Evolutionary conservation across 768 basidiomycete species (phyloP).

Genomic region (Amanita exitialis): DNA sequence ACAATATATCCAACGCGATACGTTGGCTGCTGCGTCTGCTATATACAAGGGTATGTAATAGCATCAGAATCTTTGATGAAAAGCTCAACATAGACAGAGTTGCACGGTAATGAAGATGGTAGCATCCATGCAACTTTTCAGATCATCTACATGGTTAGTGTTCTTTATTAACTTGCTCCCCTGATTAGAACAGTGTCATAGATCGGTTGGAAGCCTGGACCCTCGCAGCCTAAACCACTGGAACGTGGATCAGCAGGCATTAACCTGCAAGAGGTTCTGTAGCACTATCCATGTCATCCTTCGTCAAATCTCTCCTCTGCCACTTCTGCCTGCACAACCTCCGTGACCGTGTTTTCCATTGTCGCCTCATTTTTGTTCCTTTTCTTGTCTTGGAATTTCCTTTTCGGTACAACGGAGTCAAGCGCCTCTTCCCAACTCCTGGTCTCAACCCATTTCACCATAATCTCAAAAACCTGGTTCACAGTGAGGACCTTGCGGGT

Average conservation of each 20-base stretch:
- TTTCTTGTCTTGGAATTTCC: slow-evolving; percentile 63
- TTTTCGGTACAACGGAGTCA: slow-evolving; percentile 80
- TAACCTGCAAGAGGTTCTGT: slow-evolving; percentile 32
- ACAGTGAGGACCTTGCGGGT: slow-evolving; percentile 96
- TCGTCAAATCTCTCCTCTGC: neutral
- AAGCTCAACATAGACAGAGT: slow-evolving; percentile 33
- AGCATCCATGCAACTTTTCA: slow-evolving; percentile 92
- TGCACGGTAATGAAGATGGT: slow-evolving; percentile 81
- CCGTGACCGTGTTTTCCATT: slow-evolving; percentile 8
- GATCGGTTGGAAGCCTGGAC: slow-evolving; percentile 39
- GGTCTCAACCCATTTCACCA: slow-evolving; percentile 82
- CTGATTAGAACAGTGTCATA: slow-evolving; percentile 10
- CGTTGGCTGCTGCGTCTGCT: slow-evolving; percentile 81
- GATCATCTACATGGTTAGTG: slow-evolving; percentile 80
- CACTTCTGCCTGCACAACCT: slow-evolving; percentile 11
- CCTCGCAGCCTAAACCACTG: slow-evolving; percentile 32
- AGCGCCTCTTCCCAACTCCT: slow-evolving; percentile 83
- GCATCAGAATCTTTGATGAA: neutral
- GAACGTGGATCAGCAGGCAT: slow-evolving; percentile 36
- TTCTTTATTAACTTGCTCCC: neutral
- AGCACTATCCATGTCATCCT: slow-evolving; percentile 3
- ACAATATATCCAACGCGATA: slow-evolving; percentile 69
- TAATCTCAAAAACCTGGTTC: slow-evolving; percentile 92
- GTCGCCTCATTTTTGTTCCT: slow-evolving; percentile 11
- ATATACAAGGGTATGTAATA: slow-evolving; percentile 74